Base-by-base conservation (phyloP, 805 yeast genomes). In the Teunomyces lycoperdinae region DNA sequence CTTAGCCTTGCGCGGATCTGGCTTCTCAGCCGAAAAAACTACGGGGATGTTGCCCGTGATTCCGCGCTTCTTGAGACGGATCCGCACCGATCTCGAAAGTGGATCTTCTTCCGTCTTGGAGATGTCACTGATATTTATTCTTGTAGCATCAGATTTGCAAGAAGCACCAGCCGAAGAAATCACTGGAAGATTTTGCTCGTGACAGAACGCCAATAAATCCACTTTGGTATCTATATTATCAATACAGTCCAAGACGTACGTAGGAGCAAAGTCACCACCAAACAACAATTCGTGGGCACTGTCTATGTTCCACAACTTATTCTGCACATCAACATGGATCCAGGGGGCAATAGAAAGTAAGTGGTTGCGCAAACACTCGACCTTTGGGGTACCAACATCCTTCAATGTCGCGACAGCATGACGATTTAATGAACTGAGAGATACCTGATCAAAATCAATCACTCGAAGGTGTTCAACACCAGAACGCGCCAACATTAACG, bases 151-250 rank as follows among this genome's bases (percentile, higher is more conserved):
- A 45, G 96, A 85, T 65, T 94, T 94, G 57, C 96, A 86, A 4
- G 97, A 96, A 0, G 99, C 98, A 26, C 99, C 99, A 83, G 95
- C 95, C 0, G 97, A 87, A 4, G 96, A 84, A 34, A 94, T 79
- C 29, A 90, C 86, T n/a, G 79, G 80, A 30, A 92, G 62, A 1
- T 75, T 65, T 39, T 81, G 68, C 13, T 76, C 73, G 61, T 83
- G 71, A 55, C 96, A 85, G 66, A 77, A 91, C 29, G 84, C 83
- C 54, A 94, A 71, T 45, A 94, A 71, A 59, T 94, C 99, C 26
- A 91, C 95, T 61, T 94, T 94, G n/a, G 98, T 91, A 58, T 92
- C 96, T 50, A 94, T 85, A 63, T 94, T 94, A 68, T 94, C 99
- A 56, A 94, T 94, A 70, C 98, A 94, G 62, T 94, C 99, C 27